Base-by-base conservation (phyloP, 2,329 filamentous ascomycete species). In the Juglanconis sp. region DNA sequence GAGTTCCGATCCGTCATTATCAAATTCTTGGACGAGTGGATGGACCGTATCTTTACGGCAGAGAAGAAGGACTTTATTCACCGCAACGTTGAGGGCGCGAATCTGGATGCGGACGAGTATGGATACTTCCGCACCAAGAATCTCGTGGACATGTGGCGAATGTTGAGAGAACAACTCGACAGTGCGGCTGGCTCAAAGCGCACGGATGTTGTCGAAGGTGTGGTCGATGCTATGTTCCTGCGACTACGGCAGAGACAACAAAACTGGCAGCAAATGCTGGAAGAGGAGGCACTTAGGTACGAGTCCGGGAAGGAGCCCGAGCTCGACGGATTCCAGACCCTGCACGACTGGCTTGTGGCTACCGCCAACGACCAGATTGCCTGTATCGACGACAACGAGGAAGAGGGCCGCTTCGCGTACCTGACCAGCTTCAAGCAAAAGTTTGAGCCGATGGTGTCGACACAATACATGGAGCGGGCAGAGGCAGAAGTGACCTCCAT, bases 321-420 rank as follows among this genome's bases (percentile, higher is more conserved):
- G 53, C 74, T 87, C 8, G 85, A 89, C 56, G 83, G 86, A 15
- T 87, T 90, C 69, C 92, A 96, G 72, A 86, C 89, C 3, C 79
- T 96, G 34, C 91, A 96, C 72, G 95, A 99, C 77, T 99, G 94
- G 92, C 88, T 99, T 59, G 87, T 99, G 56, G 93, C 95, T 50
- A 92, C 96, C 60, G 95, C 96, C 67, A 99, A 99, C 77, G 95
- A 99, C 76, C 95, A 99, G 74, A 98, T 99, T 72, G 93, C 93
- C 59, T 97, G 92, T 74, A 96, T 99, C 69, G 95, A 98, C 73
- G 96, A 98, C 70, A 89, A 89, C 66, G 89, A 91, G 63, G 89
- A 91, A 56, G 86, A 87, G 56, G 86, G 85, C 62, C 87, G 89
- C 36, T 79, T 90, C 32, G 91, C 90, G 35, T 97, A 97, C 77